Conservation (phyloP, 2,329 filamentous ascomycete species). For the Aspergillus udagawae region DNA sequence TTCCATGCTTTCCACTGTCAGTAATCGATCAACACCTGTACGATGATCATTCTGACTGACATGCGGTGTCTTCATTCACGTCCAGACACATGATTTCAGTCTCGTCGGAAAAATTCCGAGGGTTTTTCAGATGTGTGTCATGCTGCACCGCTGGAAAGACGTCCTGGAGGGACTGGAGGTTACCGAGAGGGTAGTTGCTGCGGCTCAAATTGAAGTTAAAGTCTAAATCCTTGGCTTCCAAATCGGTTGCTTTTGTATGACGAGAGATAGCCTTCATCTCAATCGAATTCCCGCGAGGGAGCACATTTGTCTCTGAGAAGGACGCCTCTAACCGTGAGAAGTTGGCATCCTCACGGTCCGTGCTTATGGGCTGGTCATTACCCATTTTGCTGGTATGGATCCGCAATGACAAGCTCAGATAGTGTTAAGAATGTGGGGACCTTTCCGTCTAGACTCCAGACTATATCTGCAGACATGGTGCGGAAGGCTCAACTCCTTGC, state of each 20-base stretch:
- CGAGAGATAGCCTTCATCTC: slow-evolving; percentile 11
- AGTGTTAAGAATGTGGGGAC: too few species aligned
- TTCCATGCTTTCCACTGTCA: neutral
- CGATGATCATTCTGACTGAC: neutral
- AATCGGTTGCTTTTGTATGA: slow-evolving; percentile 7
- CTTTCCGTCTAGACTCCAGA: too few species aligned
- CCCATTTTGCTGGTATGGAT: neutral
- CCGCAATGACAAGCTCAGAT: neutral
- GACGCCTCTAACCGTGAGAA: slow-evolving; percentile 13
- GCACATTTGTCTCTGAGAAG: slow-evolving; percentile 7
- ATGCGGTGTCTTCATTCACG: neutral
- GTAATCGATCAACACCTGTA: neutral
- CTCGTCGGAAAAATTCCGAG: slow-evolving; percentile 10
- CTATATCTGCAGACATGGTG: too few species aligned
- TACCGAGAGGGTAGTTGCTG: slow-evolving; percentile 8
- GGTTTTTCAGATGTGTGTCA: slow-evolving; percentile 8
- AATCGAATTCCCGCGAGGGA: slow-evolving; percentile 9
- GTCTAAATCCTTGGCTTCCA: slow-evolving; percentile 10
- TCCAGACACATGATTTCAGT: slow-evolving; percentile 10
- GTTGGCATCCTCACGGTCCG: neutral
- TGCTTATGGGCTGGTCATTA: neutral
- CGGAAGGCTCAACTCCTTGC: too few species aligned
- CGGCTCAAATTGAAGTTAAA: slow-evolving; percentile 10
- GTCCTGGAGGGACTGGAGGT: slow-evolving; percentile 14
- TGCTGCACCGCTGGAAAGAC: slow-evolving; percentile 15